Evolutionary conservation across 2,329 filamentous ascomycete genomes (phyloP), one percentile per base, ranked within the genome.

Genomic region (Penicillium sclerotigenum): DNA sequence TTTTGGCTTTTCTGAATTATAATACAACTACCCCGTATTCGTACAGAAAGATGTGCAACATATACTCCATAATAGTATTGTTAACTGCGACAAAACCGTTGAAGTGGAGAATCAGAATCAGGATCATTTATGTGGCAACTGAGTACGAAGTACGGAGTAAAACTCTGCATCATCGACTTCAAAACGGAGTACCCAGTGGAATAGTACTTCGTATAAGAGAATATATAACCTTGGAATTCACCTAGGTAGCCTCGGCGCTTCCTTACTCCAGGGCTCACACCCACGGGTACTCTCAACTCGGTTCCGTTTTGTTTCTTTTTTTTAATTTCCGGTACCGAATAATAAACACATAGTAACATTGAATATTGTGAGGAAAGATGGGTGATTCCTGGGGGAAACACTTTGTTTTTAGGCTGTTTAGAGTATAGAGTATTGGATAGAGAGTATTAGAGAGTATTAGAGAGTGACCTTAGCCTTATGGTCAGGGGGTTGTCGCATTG

Each of bases 61-160:
- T 31, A 13, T 31, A 31, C 14, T 31, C 29, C 31, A 6, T 33
- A 33, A 49, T 18, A 16, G 16, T 14, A 43, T 43, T 24, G 20
- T 16, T 26, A 1, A 26, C 14, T 3, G n/a, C n/a, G n/a, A n/a
- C 14, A n/a, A 18, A 24, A 47, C 29, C 45, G 29, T 47, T 24
- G 31, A 28, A 49, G 47, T 49, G 47, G 47, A 22, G 29, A 42
- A 42, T 18, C 33, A 20, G 22, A 37, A 31, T n/a, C 26, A 18
- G 4, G 26, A 22, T 48, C 24, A 11, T 5, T 7, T 33, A n/a
- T 36, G 56, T 57, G 57, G 57, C 57, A 54, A 59, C 47, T 57
- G 57, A 59, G 50, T 47, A 54, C 54, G n/a, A n/a, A n/a, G n/a
- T n/a, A n/a, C n/a, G n/a, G n/a, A n/a, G n/a, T n/a, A n/a, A n/a